Evolutionary conservation across 2,329 filamentous ascomycete genomes (phyloP).

Genomic region (Lasiodiplodia sp.): DNA sequence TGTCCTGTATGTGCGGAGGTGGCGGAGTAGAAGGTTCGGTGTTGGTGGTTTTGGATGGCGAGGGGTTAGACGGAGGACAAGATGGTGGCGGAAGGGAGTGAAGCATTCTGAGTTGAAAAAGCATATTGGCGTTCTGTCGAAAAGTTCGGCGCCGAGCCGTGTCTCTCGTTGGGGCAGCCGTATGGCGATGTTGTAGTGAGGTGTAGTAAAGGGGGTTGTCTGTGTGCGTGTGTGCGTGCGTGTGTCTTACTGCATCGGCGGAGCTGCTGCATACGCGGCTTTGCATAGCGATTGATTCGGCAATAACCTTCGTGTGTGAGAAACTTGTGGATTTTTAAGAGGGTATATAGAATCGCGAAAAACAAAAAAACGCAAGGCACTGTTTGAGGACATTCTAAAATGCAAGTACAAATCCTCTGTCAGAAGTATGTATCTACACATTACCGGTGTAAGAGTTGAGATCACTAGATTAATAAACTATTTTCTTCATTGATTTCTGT

Average conservation of each 20-base stretch:
- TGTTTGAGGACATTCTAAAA: neutral
- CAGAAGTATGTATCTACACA: neutral
- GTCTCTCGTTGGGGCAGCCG: neutral
- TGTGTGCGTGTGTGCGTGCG: neutral
- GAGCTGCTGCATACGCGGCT: no score
- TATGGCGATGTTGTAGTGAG: neutral
- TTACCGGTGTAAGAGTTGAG: neutral
- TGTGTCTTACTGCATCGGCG: no score
- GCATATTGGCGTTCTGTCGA: neutral
- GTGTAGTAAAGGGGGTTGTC: neutral
- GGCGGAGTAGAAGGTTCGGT: constrained; percentile 2
- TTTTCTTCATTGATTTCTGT: no score
- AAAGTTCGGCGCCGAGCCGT: neutral
- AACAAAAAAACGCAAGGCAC: neutral
- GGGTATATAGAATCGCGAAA: neutral
- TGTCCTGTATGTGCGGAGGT: constrained; percentile 49
- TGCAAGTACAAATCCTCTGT: neutral
- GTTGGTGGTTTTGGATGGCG: neutral
- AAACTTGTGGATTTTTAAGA: neutral
- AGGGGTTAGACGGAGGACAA: neutral
- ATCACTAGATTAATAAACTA: neutral
- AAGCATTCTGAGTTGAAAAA: neutral
- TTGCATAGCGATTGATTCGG: neutral
- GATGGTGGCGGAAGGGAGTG: neutral
- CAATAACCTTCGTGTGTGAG: neutral